Evolutionary conservation across 805 yeast genomes (phyloP).

Genomic region (Debaryomyces hansenii): DNA sequence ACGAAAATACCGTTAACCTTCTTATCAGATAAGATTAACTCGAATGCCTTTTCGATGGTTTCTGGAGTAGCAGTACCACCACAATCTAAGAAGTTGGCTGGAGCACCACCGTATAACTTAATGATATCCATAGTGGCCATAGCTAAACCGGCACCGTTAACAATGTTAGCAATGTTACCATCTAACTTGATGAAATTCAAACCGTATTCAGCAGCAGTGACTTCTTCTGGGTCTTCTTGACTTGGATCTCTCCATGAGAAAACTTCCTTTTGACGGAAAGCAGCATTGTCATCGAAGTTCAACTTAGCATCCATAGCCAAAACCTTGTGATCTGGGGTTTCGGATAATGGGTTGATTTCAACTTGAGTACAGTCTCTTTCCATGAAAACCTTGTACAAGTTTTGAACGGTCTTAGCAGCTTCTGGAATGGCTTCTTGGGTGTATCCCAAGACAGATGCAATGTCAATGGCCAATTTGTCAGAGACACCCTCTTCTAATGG

Average conservation of each 20-base stretch:
- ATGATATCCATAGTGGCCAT: constrained; percentile 99
- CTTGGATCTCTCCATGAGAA: constrained; percentile 95
- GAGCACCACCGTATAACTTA: constrained; percentile 96
- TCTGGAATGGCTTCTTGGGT: constrained; percentile 72
- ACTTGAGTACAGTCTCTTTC: constrained; percentile 97
- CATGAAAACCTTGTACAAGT: constrained; percentile 82
- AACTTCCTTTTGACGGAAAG: constrained; percentile 91
- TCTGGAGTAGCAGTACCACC: constrained; percentile 99
- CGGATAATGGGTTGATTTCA: constrained; percentile 97
- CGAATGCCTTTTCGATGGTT: constrained; percentile 96
- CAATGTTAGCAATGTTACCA: constrained; percentile 98
- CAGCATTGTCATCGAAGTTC: constrained; percentile 95
- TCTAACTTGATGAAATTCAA: constrained; percentile 96
- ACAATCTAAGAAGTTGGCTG: constrained; percentile 98
- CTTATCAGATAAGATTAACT: constrained; percentile 84
- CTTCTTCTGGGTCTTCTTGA: constrained; percentile 98
- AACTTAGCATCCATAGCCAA: constrained; percentile 99
- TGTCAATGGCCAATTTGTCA: constrained; percentile 67
- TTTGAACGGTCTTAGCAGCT: constrained; percentile 84
- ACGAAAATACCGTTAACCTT: constrained; percentile 94
- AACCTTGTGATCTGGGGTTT: constrained; percentile 85
- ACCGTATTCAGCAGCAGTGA: constrained; percentile 84
- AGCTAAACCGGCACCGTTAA: constrained; percentile 99
- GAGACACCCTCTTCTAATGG: constrained; percentile 79
- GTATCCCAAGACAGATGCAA: constrained; percentile 83